A percentile compares a stretch with the other conserved stretches of the same genome.
These are phyloP conservation scores for Populus euphratica DNA, from an alignment of 345 rosid genomes.

Conservation along the genomic window DNA sequence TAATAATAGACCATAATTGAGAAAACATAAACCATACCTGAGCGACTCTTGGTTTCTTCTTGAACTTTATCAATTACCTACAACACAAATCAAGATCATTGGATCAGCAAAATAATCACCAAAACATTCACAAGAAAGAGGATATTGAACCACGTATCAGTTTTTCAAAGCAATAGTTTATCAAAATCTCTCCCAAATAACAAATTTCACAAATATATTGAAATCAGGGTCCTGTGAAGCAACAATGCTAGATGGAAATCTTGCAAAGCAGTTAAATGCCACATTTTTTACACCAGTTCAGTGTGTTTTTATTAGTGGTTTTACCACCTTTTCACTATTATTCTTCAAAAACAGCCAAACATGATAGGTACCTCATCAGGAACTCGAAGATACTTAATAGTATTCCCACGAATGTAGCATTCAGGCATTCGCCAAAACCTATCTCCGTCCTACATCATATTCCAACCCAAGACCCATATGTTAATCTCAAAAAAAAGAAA, in stretches of 20 bases:
- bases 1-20: background rate
- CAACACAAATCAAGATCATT: conserved; percentile 18
- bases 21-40: conserved; percentile 37
- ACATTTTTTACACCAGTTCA: background rate
- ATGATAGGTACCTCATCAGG: conserved; percentile 78
- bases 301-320: background rate
- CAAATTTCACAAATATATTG: background rate
- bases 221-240: background rate
- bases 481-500: background rate
- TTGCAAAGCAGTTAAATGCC: background rate
- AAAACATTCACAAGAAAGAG: background rate
- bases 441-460: conserved; percentile 78
- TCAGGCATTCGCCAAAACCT: conserved; percentile 99
- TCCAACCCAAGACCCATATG: conserved; percentile 3
- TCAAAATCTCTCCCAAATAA: background rate
- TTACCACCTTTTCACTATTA: background rate
- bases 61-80: conserved; percentile 87
- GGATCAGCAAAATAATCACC: conserved; percentile 6
- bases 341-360: no score
- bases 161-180: background rate
- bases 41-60: conserved; percentile 70
- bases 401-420: conserved; percentile 98
- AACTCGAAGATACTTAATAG: conserved; percentile 96
- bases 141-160: background rate
- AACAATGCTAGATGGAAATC: background rate